Evolutionary conservation across 345 rosid genomes (phyloP).

Genomic region (Aquilaria sinensis): DNA sequence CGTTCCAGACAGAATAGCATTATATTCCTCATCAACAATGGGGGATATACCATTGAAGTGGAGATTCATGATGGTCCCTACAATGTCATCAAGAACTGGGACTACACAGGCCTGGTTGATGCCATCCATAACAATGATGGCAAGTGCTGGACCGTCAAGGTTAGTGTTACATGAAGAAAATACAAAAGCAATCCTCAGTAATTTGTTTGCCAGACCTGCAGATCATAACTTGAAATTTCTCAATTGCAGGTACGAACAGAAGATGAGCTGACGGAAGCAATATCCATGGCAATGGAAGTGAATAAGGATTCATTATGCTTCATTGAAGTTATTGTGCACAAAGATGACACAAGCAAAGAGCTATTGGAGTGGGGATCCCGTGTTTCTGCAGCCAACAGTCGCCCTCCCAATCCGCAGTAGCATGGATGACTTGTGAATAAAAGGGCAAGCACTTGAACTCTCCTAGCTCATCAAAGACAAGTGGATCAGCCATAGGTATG

Average conservation of each 20-base stretch:
- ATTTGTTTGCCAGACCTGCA: neutral
- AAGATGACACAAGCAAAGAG: conserved; percentile 82
- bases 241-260: conserved; percentile 43
- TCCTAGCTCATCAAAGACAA: no score
- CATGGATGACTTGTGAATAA: neutral
- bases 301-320: conserved; percentile 53
- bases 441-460: no score
- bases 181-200: neutral
- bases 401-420: conserved; percentile 71
- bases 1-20: conserved; percentile 46
- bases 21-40: conserved; percentile 71
- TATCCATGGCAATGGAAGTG: conserved; percentile 32
- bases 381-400: conserved; percentile 59
- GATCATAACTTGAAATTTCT: conserved; percentile 2
- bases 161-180: conserved; percentile 10
- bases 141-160: conserved; percentile 75
- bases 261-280: conserved; percentile 43
- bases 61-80: conserved; percentile 79
- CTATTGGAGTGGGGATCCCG: conserved; percentile 79
- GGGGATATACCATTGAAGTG: conserved; percentile 73
- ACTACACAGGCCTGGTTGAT: conserved; percentile 52
- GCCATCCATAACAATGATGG: conserved; percentile 78
- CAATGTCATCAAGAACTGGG: conserved; percentile 77
- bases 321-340: conserved; percentile 58
- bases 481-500: no score